Evolutionary conservation across 305 asterid species (phyloP).

Genomic region (Fraxinus greggii): DNA sequence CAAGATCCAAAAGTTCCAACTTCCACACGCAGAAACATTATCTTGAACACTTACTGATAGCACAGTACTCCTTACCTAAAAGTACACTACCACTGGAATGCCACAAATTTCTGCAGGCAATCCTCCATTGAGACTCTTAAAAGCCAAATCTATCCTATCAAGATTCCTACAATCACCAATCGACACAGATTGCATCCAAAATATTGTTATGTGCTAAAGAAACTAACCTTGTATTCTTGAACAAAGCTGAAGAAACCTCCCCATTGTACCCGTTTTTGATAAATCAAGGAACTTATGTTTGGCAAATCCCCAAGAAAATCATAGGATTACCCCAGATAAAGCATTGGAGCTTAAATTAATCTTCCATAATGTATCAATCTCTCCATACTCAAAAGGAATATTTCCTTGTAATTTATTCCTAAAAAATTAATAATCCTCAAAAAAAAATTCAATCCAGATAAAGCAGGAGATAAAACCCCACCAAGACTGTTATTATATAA

Average conservation of each 20-base stretch:
- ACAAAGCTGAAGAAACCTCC: constrained; percentile 61
- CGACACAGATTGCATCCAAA: constrained; percentile 60
- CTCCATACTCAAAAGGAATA: constrained; percentile 68
- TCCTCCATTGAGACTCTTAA: constrained; percentile 53
- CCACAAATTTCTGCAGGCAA: constrained; percentile 61
- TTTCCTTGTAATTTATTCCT: constrained; percentile 68
- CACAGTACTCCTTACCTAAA: constrained; percentile 71
- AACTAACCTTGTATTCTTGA: constrained; percentile 61
- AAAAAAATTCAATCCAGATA: constrained; percentile 62
- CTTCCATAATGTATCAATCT: constrained; percentile 73
- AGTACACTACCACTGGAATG: constrained; percentile 48
- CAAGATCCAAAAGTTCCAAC: constrained; percentile 77
- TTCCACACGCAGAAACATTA: constrained; percentile 45
- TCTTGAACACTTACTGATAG: constrained; percentile 60
- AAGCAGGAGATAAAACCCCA: constrained; percentile 65
- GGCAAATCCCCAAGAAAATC: constrained; percentile 74
- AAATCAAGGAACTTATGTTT: constrained; percentile 79
- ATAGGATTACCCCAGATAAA: constrained; percentile 75
- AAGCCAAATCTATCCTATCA: constrained; percentile 82
- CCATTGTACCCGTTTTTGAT: constrained; percentile 62
- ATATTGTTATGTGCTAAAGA: constrained; percentile 69
- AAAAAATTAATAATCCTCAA: constrained; percentile 57
- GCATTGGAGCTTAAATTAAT: constrained; percentile 82
- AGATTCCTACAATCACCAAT: constrained; percentile 61
- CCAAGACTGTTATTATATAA: constrained; percentile 75